Conservation (phyloP, 2,329 filamentous ascomycete genomes). For the Penicillium brevicompactum region DNA sequence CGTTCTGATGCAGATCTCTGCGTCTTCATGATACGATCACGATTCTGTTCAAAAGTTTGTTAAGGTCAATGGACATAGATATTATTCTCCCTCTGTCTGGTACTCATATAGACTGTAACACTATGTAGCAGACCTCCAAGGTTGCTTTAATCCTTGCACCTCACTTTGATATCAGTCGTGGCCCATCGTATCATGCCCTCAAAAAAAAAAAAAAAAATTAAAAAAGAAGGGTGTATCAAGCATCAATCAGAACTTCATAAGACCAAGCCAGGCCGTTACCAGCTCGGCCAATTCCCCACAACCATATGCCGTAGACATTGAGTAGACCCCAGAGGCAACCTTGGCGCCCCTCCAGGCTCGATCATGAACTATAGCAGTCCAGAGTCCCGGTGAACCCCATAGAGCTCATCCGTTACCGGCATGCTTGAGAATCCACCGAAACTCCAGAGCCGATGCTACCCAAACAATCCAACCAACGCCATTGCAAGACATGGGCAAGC, state of each 20-base stretch:
- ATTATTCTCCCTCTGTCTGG: not conserved
- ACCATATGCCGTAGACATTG: not conserved
- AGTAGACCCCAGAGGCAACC: not conserved
- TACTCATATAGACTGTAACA: not conserved
- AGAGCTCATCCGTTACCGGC: not conserved
- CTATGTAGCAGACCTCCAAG: not conserved
- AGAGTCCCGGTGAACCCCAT: not conserved
- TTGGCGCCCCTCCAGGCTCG: not conserved
- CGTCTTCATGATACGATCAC: conserved; percentile 13
- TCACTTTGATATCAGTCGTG: not conserved
- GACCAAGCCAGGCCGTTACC: conserved; percentile 1
- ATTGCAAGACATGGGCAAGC: not conserved
- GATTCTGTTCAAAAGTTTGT: conserved; percentile 16
- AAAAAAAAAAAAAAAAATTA: not conserved
- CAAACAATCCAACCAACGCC: not conserved
- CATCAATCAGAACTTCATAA: conserved; percentile 14
- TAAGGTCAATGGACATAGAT: conserved; percentile 11
- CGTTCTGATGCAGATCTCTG: conserved; percentile 9
- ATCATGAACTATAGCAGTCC: not conserved
- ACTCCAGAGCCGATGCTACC: conserved; percentile 7
- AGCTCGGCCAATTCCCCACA: conserved; percentile 1
- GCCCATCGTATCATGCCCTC: not conserved
- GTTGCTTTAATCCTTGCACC: not conserved
- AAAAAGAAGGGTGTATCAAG: conserved; percentile 8
- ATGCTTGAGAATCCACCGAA: conserved; percentile 5